phyloP scores from a whole-genome alignment of 768 basidiomycete genomes.

The Pulveroboletus sp. region DNA sequence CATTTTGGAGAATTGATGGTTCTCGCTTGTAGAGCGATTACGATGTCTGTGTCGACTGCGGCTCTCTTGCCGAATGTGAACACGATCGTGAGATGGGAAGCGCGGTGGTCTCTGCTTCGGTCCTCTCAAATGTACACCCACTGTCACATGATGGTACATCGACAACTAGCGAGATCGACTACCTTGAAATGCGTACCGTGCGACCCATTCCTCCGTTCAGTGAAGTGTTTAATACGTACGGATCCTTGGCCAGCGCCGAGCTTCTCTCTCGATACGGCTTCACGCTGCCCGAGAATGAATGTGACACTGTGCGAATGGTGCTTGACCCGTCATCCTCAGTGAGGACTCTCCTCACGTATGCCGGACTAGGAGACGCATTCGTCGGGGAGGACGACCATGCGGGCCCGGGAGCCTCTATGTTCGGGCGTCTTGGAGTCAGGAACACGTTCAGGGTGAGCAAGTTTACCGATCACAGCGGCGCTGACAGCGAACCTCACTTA shows the following conservation, averaged over 20 bases:
- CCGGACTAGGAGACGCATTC: slow-evolving; percentile 4
- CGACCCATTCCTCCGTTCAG: slow-evolving; percentile 41
- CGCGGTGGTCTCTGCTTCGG: neutral
- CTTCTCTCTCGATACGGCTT: slow-evolving; percentile 72
- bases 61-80: slow-evolving; percentile 59
- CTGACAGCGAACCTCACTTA: slow-evolving; percentile 12
- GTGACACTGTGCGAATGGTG: slow-evolving; percentile 46
- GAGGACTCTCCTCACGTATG: slow-evolving; percentile 10
- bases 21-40: slow-evolving; percentile 53
- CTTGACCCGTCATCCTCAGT: slow-evolving; percentile 17
- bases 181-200: slow-evolving; percentile 67
- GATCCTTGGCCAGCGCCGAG: slow-evolving; percentile 59
- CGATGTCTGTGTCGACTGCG: slow-evolving; percentile 69
- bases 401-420: slow-evolving; percentile 10
- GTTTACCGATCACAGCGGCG: slow-evolving; percentile 23
- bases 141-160: slow-evolving; percentile 12
- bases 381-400: slow-evolving; percentile 12
- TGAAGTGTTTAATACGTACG: slow-evolving; percentile 78
- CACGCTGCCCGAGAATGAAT: slow-evolving; percentile 64
- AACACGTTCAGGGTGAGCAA: slow-evolving; percentile 23
- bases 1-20: slow-evolving; percentile 7
- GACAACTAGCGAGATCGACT: slow-evolving; percentile 28
- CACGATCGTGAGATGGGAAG: slow-evolving; percentile 46
- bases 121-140: slow-evolving; percentile 2
- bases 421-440: slow-evolving; percentile 17